phyloP scores from a whole-genome alignment of 495 filamentous ascomycete genomes.

The Saxophila tyrrhenica region DNA sequence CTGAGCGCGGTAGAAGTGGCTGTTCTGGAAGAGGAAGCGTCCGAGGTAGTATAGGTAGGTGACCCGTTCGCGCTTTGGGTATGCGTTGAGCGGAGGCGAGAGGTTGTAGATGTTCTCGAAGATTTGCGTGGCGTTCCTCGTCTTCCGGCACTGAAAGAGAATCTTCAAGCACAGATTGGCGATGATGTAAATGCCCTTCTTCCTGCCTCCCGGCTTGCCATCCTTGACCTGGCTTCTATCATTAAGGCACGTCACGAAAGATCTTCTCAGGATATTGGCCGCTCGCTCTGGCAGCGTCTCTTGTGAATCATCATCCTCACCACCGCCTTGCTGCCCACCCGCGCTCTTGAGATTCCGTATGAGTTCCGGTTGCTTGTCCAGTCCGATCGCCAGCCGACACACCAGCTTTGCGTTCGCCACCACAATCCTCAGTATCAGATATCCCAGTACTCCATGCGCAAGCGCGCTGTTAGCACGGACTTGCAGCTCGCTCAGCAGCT shows the following conservation, averaged over 20 bases:
- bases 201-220: conserved; percentile 66
- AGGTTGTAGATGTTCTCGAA: conserved; percentile 79
- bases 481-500: conserved; percentile 52
- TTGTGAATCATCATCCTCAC: conserved; percentile 43
- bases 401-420: conserved; percentile 66
- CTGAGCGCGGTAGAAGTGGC: conserved; percentile 64
- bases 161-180: conserved; percentile 86
- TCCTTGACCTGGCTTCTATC: conserved; percentile 44
- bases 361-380: conserved; percentile 66
- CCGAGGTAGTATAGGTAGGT: conserved; percentile 94
- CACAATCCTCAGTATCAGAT: conserved; percentile 64
- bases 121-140: conserved; percentile 63
- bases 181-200: conserved; percentile 76
- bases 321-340: conserved; percentile 27
- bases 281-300: conserved; percentile 74
- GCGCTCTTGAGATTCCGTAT: conserved; percentile 40
- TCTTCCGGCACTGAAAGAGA: conserved; percentile 64
- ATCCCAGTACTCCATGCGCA: conserved; percentile 62
- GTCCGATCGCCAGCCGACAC: conserved; percentile 64
- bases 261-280: conserved; percentile 76
- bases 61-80: conserved; percentile 78
- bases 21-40: conserved; percentile 72
- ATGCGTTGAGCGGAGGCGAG: conserved; percentile 64
- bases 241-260: conserved; percentile 81
- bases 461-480: conserved; percentile 71